Evolutionary conservation across 108 stramenopile genomes (phyloP).

Genomic region (Discostella stelligeroides): DNA sequence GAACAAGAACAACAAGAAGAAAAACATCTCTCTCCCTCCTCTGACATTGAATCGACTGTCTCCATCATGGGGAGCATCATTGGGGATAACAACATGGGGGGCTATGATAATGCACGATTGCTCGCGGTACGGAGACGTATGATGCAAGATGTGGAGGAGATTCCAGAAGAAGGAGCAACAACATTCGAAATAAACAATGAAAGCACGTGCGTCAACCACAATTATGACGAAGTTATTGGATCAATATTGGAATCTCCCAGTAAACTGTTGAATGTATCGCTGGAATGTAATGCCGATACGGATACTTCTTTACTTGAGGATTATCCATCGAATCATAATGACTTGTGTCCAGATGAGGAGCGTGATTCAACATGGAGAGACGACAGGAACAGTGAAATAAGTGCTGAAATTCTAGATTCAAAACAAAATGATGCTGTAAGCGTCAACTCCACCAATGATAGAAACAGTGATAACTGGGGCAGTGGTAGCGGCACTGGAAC

Average conservation of each 20-base stretch:
- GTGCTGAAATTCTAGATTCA: not conserved
- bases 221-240: not conserved
- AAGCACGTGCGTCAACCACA: not conserved
- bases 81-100: slow-evolving; percentile 13
- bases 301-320: slow-evolving; percentile 19
- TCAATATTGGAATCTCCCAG: not conserved
- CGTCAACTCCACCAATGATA: slow-evolving; percentile 5
- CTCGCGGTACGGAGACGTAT: slow-evolving; percentile 25
- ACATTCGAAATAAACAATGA: not conserved
- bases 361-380: not conserved
- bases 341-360: not conserved
- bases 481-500: not conserved
- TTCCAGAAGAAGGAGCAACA: not conserved
- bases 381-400: not conserved
- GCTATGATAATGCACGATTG: slow-evolving; percentile 17
- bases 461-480: not conserved
- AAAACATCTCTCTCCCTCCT: slow-evolving; percentile 4
- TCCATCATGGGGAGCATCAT: slow-evolving; percentile 42
- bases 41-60: slow-evolving; percentile 30
- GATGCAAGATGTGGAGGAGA: slow-evolving; percentile 34
- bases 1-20: slow-evolving; percentile 23
- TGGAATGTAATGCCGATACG: slow-evolving; percentile 33
- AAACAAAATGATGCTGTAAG: not conserved
- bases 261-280: slow-evolving; percentile 19
- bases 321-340: not conserved